Evolutionary conservation across 441 rosid genomes (phyloP), one percentile per base, ranked within the genome.

Genomic region (Theobroma grandiflorum): DNA sequence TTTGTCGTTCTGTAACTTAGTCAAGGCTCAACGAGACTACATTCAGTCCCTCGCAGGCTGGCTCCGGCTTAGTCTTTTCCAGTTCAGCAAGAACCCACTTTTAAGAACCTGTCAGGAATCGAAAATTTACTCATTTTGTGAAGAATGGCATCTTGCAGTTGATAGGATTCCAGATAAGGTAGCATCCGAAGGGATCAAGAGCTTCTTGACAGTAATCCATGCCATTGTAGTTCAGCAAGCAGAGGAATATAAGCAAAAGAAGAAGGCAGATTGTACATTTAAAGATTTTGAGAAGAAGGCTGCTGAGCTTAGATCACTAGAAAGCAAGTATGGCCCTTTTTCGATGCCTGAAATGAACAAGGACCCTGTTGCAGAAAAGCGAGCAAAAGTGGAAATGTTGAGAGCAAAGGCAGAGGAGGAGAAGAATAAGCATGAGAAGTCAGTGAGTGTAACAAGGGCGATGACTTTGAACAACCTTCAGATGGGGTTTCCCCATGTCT

Each of bases 141-240:
- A 94, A 85, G 95, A 94, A 43, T 96, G 97, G 97, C 93, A 93
- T 55, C 91, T 86, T 57, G 98, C 97, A 8, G 77, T 94, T 3
- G 97, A 94, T 80, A 81, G 95, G 71, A 90, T 93, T 80, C 99
- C 98, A 3, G 98, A 94, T 85, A 94, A 91, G 85, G 98, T 96
- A 69, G 98, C 98, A 83, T 92, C 98, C 0, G 98, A 96, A 88
- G 99, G 97, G 75, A 94, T 96, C 85, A 94, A 92, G 76, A 93
- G 97, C 86, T 91, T 96, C 83, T 70, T 93, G 43, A 85, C 90
- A 0, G 96, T 91, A 12, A 89, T 96, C 75, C 97, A 93, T 20
- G 94, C 93, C 14, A 91, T 96, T 10, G 97, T 96, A 43, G 90
- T 85, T 59, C 98, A 96, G 76, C 99, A 96, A 63, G 88, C 87